These are phyloP conservation scores for Rosa rugosa DNA, from an alignment of 306 rosid species.

Conservation along the genomic window DNA sequence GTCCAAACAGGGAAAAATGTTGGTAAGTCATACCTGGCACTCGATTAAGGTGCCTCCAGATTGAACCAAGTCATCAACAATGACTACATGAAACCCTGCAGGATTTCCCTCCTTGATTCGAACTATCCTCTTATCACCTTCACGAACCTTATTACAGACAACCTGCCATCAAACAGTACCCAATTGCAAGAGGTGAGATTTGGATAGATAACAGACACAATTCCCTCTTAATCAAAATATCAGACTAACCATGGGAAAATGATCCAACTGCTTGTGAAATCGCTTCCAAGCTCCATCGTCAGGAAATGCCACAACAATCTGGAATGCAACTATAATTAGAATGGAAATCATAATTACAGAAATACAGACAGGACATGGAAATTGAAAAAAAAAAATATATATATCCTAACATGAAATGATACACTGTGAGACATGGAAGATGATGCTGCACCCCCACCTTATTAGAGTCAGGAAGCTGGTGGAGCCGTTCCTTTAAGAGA, in stretches of 20 bases:
- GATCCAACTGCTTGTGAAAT: constrained; percentile 87
- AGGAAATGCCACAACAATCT: constrained; percentile 96
- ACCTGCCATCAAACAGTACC: constrained; percentile 50
- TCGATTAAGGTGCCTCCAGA: constrained; percentile 95
- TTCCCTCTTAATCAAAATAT: constrained; percentile 9
- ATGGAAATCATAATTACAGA: constrained; percentile 6
- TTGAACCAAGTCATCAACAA: constrained; percentile 97
- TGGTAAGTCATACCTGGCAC: constrained; percentile 63
- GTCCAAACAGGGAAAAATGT: not conserved
- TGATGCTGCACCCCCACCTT: constrained; percentile 43
- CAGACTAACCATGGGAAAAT: constrained; percentile 60
- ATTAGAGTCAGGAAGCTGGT: constrained; percentile 74
- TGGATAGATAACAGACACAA: not conserved
- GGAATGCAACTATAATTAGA: constrained; percentile 26
- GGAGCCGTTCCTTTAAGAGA: constrained; percentile 77
- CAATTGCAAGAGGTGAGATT: not conserved
- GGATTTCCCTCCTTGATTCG: constrained; percentile 92
- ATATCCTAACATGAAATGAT: not conserved
- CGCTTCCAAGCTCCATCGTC: constrained; percentile 99
- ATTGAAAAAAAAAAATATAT: not conserved
- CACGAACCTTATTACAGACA: constrained; percentile 90
- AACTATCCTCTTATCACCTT: constrained; percentile 91
- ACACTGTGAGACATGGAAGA: not conserved
- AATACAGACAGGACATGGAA: not conserved
- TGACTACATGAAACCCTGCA: constrained; percentile 82